Conservation (phyloP, 2,329 filamentous ascomycete genomes). For the Penicillium thymicola region DNA sequence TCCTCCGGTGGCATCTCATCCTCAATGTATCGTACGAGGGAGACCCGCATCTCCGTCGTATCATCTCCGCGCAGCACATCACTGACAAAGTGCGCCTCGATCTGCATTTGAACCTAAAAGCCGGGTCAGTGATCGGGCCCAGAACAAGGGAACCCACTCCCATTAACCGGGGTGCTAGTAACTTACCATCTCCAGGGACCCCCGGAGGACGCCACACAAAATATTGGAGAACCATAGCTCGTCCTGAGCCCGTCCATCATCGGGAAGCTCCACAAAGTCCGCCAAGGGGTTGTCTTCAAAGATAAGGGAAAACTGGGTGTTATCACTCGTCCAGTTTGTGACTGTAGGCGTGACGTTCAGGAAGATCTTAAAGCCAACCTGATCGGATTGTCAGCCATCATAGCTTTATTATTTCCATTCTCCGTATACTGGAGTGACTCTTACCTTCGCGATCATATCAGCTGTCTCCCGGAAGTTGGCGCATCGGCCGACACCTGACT, state of each 20-base stretch:
- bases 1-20: slow-evolving; percentile 97
- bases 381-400: slow-evolving; percentile 9
- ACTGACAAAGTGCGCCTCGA: slow-evolving; percentile 93
- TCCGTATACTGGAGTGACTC: slow-evolving; percentile 1
- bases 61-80: slow-evolving; percentile 91
- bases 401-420: background rate
- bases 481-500: slow-evolving; percentile 85
- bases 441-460: slow-evolving; percentile 90
- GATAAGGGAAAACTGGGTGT: slow-evolving; percentile 91
- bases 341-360: slow-evolving; percentile 92
- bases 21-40: slow-evolving; percentile 88
- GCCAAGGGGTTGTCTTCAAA: slow-evolving; percentile 97
- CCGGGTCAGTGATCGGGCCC: slow-evolving; percentile 19
- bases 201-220: slow-evolving; percentile 85
- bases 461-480: slow-evolving; percentile 92
- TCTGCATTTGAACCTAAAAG: slow-evolving; percentile 82
- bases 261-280: slow-evolving; percentile 95
- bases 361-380: slow-evolving; percentile 99
- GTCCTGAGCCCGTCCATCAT: slow-evolving; percentile 92
- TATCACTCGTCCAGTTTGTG: slow-evolving; percentile 93
- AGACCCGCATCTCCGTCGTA: slow-evolving; percentile 94
- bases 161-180: background rate
- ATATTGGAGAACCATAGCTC: slow-evolving; percentile 99
- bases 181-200: slow-evolving; percentile 88
- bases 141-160: slow-evolving; percentile 11